phyloP scores from a whole-genome alignment of 768 basidiomycete species.

The Amyloporia xantha region DNA sequence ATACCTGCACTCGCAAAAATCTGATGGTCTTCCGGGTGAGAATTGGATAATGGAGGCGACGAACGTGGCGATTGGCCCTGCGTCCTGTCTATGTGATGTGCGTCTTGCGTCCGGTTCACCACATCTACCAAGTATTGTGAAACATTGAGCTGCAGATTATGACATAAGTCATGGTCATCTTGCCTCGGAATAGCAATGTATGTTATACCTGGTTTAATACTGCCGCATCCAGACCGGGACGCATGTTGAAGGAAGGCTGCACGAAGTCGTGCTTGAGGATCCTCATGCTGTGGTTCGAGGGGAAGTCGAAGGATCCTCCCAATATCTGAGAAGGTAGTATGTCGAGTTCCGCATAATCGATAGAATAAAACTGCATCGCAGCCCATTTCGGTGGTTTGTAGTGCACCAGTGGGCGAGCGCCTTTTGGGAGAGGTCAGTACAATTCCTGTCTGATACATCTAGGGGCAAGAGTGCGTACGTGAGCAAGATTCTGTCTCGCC shows the following conservation, averaged over 20 bases:
- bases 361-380: slow-evolving; percentile 60
- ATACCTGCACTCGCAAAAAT: neutral
- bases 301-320: neutral
- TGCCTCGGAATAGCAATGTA: no score
- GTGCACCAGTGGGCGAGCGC: neutral
- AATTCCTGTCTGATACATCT: no score
- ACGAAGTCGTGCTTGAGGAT: slow-evolving; percentile 6
- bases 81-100: neutral
- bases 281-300: neutral
- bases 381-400: slow-evolving; percentile 43
- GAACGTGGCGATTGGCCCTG: neutral
- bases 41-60: neutral
- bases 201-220: slow-evolving; percentile 7
- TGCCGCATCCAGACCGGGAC: slow-evolving; percentile 2
- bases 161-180: no score
- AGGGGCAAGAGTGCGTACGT: neutral
- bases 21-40: neutral
- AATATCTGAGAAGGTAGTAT: slow-evolving; percentile 17
- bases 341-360: slow-evolving; percentile 29
- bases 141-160: slow-evolving; percentile 7
- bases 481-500: neutral
- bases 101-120: neutral
- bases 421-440: neutral
- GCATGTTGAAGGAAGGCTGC: neutral
- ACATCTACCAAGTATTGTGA: slow-evolving; percentile 8